Percentiles rank a stretch among this genome's conserved stretches.
These are phyloP conservation scores for Yarrowia keelungensis DNA, from an alignment of 805 yeast genomes.

Conservation along the genomic window DNA sequence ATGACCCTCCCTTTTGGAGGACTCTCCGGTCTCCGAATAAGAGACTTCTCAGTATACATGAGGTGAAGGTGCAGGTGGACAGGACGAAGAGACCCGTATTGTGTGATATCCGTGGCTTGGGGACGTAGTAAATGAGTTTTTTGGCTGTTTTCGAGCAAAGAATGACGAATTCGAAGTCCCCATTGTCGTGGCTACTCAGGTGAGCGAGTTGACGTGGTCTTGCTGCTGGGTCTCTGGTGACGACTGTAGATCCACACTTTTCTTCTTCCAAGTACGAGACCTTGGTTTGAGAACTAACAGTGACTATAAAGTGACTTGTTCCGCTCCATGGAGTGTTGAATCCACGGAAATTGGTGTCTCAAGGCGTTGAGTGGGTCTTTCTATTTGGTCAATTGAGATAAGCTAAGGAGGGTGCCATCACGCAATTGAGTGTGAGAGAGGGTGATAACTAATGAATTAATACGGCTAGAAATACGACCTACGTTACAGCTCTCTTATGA, in stretches of 20 bases:
- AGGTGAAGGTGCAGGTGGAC: neutral
- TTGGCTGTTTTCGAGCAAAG: too few species aligned
- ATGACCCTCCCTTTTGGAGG: neutral
- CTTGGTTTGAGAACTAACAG: too few species aligned
- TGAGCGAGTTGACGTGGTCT: too few species aligned
- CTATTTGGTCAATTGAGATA: too few species aligned
- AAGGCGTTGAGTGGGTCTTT: neutral
- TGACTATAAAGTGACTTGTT: neutral
- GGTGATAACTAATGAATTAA: too few species aligned
- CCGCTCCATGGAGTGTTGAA: neutral
- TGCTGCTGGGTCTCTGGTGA: too few species aligned
- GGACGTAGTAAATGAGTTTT: neutral
- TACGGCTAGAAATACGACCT: too few species aligned
- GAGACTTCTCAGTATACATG: neutral
- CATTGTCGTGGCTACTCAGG: neutral
- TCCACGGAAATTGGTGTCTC: neutral
- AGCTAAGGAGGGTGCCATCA: too few species aligned
- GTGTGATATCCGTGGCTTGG: neutral
- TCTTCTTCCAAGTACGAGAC: too few species aligned
- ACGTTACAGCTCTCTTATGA: too few species aligned
- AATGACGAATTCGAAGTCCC: slow-evolving; percentile 8
- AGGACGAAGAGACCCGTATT: neutral
- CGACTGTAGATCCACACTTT: too few species aligned
- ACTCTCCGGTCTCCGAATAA: slow-evolving; percentile 4
- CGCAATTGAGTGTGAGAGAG: too few species aligned